Base-by-base conservation (phyloP, 148 eudicot genomes). In the Silene conica region DNA sequence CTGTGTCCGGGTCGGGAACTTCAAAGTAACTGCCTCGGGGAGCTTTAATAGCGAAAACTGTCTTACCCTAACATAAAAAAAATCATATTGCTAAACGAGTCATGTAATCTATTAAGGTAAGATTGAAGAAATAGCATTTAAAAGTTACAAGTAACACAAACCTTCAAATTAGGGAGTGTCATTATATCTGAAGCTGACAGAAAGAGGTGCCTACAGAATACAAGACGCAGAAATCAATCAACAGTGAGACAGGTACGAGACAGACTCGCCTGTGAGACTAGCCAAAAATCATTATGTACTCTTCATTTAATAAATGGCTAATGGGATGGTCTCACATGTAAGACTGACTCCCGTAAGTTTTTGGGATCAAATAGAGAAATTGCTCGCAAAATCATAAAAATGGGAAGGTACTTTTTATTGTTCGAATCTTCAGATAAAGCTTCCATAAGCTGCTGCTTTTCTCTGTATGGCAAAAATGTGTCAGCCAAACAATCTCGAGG, bases 141-240 rank as follows among this genome's bases (percentile, higher is more conserved):
- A 2, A 71, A 23, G 46, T 26, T 18, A 48, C 7, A 46, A 16
- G 59, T 11, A 63, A 73, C 59, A 62, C 69, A 9, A 62, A 64
- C 76, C 76, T 73, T 63, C 23, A 73, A 73, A 50, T 31, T 13
- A 14, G 76, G 76, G 43, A 63, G 69, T 25, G 76, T 46, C 76
- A 73, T 73, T 63, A 62, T 73, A 73, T 73, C 76, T 48, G 69
- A 56, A 23, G 76, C 76, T 25, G 76, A 73, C 69, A 73, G 22
- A 64, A 45, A 62, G n/a, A 63, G 69, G 25, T 73, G 69, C 76
- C 76, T 73, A 73, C 54, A 57, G 38, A 45, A 61, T 58, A 45
- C 67, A 60, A 34, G 66, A 5, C 21, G 11, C 1, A 14, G 43
- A 52, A 46, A 26, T 69, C 34, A 69, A 16, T 22, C 20, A 46